These are phyloP conservation scores for Marsdenia floribunda DNA, from an alignment of 257 asterid species.

Conservation along the genomic window DNA sequence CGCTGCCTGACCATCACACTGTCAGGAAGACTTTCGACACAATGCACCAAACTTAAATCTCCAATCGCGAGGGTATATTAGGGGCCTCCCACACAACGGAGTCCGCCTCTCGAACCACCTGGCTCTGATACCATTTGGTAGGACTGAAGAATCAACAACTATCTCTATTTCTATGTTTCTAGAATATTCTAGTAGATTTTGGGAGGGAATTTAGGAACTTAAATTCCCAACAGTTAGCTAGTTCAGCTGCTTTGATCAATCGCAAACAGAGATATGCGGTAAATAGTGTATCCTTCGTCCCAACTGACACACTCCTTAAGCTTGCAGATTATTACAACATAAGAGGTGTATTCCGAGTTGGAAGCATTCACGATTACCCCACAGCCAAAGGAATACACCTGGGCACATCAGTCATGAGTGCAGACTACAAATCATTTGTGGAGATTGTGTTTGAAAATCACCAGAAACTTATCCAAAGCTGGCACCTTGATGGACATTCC, in stretches of 20 bases:
- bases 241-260: slow-evolving; percentile 26
- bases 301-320: slow-evolving; percentile 68
- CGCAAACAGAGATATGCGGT: slow-evolving; percentile 54
- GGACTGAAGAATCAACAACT: no score
- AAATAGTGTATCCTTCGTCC: slow-evolving; percentile 53
- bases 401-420: slow-evolving; percentile 56
- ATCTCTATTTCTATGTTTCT: no score
- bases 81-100: no score
- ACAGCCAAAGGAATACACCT: slow-evolving; percentile 25
- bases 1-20: no score
- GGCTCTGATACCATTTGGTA: no score
- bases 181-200: no score
- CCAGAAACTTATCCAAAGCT: slow-evolving; percentile 42
- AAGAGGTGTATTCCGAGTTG: slow-evolving; percentile 45
- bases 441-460: slow-evolving; percentile 69
- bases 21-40: no score
- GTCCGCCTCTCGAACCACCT: no score
- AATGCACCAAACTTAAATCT: no score
- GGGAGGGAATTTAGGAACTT: no score
- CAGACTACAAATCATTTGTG: slow-evolving; percentile 47
- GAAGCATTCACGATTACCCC: slow-evolving; percentile 52
- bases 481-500: slow-evolving; percentile 77
- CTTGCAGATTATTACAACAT: slow-evolving; percentile 66
- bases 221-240: no score
- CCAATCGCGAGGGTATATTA: no score